These are phyloP conservation scores for Astragalus glycyphyllos DNA, from an alignment of 306 rosid species.

Conservation along the genomic window DNA sequence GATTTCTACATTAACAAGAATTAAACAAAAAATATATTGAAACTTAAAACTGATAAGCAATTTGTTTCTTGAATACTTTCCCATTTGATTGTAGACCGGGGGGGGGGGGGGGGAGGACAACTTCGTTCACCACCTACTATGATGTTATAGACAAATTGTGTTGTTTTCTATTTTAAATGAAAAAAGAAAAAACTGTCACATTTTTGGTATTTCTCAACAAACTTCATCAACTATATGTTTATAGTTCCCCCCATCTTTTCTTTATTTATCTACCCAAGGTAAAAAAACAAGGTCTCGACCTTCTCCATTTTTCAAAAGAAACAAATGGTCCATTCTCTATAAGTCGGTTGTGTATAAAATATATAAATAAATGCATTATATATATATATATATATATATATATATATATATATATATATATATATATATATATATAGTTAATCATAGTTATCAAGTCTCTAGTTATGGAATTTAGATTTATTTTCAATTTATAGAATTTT, in stretches of 20 bases:
- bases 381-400: no score
- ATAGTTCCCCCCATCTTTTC: background rate
- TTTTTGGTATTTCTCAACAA: conserved; percentile 42
- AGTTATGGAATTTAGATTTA: background rate
- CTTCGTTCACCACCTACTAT: conserved; percentile 4
- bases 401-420: no score
- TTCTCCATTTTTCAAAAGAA: no score
- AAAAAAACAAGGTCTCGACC: no score
- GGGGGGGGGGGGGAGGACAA: no score
- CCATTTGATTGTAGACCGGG: no score
- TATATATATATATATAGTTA: no score
- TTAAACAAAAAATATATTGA: background rate
- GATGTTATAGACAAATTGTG: background rate
- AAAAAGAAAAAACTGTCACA: conserved; percentile 3
- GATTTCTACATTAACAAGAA: background rate
- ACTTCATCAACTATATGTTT: conserved; percentile 22
- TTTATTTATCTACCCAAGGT: background rate
- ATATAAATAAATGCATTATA: no score
- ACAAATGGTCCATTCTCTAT: no score
- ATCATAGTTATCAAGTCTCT: background rate
- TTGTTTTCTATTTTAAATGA: background rate
- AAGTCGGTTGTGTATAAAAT: no score
- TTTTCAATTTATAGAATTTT: background rate
- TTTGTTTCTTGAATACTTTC: background rate
- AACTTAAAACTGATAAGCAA: background rate